A percentile compares a stretch with the other conserved stretches of the same genome.
phyloP scores from a whole-genome alignment of 179 eudicot species.

The Pouteria campechiana region DNA sequence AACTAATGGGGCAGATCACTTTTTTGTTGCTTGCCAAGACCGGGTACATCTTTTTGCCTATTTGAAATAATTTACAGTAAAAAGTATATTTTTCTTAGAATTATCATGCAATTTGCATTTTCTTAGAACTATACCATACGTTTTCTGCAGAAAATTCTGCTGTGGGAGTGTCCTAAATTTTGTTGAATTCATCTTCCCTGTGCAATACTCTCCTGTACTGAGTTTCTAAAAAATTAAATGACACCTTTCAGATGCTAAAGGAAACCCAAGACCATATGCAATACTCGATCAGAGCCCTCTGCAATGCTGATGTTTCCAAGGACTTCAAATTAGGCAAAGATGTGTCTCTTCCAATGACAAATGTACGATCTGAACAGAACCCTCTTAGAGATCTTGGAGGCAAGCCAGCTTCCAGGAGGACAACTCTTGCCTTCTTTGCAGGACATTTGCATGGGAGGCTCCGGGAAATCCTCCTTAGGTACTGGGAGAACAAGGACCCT shows the following conservation, averaged over 20 bases:
- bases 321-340: constrained; percentile 36
- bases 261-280: constrained; percentile 24
- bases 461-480: constrained; percentile 22
- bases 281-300: constrained; percentile 29
- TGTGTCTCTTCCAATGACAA: constrained; percentile 35
- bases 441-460: constrained; percentile 39
- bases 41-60: constrained; percentile 27
- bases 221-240: too few relatives aligned
- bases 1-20: constrained; percentile 39
- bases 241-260: constrained; percentile 24
- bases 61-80: too few relatives aligned
- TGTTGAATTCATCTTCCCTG: too few relatives aligned
- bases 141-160: too few relatives aligned
- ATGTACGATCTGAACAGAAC: constrained; percentile 13
- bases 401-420: constrained; percentile 20
- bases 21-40: constrained; percentile 46
- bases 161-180: too few relatives aligned
- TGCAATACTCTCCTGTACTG: too few relatives aligned
- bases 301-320: constrained; percentile 32
- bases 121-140: too few relatives aligned
- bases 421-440: constrained; percentile 37
- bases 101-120: too few relatives aligned
- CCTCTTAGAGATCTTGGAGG: constrained; percentile 31
- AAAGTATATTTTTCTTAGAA: too few relatives aligned
- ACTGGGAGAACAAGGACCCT: constrained; percentile 42